Conservation (phyloP, 108 stramenopile genomes). For the Pseudonitzschia multiseries region DNA sequence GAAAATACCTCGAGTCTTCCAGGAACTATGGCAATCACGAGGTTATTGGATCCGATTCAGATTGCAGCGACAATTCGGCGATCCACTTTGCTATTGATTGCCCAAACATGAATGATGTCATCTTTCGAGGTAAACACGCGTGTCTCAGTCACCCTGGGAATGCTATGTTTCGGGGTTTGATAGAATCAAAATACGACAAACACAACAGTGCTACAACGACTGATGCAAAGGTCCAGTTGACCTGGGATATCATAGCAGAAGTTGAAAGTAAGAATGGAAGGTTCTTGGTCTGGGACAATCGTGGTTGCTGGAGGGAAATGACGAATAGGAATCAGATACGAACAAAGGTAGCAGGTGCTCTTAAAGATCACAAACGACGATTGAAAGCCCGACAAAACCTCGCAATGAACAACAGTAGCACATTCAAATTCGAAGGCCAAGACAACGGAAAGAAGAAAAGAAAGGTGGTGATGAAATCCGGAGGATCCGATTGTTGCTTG, state of each 20-base stretch:
- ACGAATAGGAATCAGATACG: not conserved
- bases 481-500: no score
- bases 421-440: not conserved
- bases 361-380: conserved; percentile 17
- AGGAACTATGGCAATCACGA: not conserved
- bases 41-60: not conserved
- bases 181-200: conserved; percentile 8
- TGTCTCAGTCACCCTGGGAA: conserved; percentile 16
- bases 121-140: conserved; percentile 7
- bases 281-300: conserved; percentile 11
- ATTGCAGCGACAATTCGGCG: not conserved
- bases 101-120: conserved; percentile 16
- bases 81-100: not conserved
- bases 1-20: not conserved
- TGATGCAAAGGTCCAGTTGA: conserved; percentile 1
- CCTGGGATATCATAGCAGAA: conserved; percentile 7
- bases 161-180: conserved; percentile 16
- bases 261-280: conserved; percentile 5
- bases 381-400: conserved; percentile 3
- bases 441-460: conserved; percentile 4
- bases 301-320: conserved; percentile 4
- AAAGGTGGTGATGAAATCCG: not conserved
- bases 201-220: not conserved
- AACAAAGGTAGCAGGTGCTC: conserved; percentile 11
- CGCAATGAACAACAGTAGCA: conserved; percentile 1